phyloP scores from a whole-genome alignment of 2,329 filamentous ascomycete species.

The Trichoderma sp. region DNA sequence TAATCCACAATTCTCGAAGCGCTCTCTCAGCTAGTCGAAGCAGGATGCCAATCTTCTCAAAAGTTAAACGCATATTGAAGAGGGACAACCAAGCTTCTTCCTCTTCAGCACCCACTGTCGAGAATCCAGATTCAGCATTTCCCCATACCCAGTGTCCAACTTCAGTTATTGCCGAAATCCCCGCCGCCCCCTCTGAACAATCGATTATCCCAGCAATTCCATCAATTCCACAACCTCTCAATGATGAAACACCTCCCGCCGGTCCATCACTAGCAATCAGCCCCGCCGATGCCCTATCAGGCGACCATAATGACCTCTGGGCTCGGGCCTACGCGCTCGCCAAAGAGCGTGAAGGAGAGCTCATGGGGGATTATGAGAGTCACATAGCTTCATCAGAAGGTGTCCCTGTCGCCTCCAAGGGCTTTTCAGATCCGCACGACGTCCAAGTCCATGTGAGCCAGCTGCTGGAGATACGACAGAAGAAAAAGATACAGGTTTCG shows the following conservation, averaged over 20 bases:
- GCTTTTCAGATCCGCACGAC: background rate
- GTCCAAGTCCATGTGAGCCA: background rate
- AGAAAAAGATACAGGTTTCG: constrained; percentile 1
- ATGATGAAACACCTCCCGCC: too few species aligned
- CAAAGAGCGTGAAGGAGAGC: background rate
- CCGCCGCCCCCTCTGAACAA: too few species aligned
- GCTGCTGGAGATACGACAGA: background rate
- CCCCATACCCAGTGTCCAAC: background rate
- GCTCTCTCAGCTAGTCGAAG: background rate
- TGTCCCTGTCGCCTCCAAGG: background rate
- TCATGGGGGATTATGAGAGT: background rate
- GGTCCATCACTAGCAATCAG: too few species aligned
- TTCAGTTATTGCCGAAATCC: too few species aligned
- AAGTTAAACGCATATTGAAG: background rate
- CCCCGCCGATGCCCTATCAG: background rate
- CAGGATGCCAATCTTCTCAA: background rate
- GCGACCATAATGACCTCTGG: background rate
- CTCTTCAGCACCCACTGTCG: background rate
- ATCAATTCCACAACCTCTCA: too few species aligned
- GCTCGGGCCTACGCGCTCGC: background rate
- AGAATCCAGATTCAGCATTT: background rate
- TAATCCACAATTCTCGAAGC: background rate
- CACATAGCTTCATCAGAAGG: background rate
- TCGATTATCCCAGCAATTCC: too few species aligned
- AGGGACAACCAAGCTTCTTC: background rate